Conservation (phyloP, 768 basidiomycete genomes). For the Fomitopsis serialis region DNA sequence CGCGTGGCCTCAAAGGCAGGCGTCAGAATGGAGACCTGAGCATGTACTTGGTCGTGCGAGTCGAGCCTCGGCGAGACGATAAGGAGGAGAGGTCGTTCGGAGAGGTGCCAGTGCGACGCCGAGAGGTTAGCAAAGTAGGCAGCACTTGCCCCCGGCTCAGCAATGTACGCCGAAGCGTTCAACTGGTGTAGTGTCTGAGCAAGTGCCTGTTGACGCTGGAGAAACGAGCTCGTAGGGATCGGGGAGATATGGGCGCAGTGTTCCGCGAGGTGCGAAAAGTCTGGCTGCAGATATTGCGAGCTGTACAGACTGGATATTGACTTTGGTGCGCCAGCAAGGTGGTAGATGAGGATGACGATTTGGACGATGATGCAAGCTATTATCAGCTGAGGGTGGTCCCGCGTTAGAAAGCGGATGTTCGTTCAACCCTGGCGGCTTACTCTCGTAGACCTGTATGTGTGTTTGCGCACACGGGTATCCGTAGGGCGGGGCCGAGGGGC, state of each 20-base stretch:
- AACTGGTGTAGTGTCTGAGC: slow-evolving; percentile 43
- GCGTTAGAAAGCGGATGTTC: neutral
- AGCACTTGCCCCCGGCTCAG: slow-evolving; percentile 73
- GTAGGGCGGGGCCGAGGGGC: neutral
- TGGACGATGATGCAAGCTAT: slow-evolving; percentile 3
- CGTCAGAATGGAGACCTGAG: slow-evolving; percentile 57
- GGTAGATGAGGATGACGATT: slow-evolving; percentile 4
- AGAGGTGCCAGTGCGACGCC: slow-evolving; percentile 54
- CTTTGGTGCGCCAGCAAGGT: neutral
- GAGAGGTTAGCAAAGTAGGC: slow-evolving; percentile 74
- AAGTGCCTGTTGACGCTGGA: slow-evolving; percentile 47
- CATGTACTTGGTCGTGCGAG: slow-evolving; percentile 20
- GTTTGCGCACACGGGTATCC: neutral
- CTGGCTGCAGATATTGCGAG: neutral
- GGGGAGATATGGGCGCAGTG: slow-evolving; percentile 48
- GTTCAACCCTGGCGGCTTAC: neutral
- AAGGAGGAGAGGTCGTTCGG: slow-evolving; percentile 75
- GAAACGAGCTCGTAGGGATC: slow-evolving; percentile 41
- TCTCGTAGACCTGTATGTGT: neutral
- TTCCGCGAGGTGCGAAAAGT: slow-evolving; percentile 23
- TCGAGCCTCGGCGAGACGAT: slow-evolving; percentile 44
- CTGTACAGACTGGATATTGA: neutral
- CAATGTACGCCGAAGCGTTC: slow-evolving; percentile 65
- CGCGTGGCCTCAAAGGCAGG: slow-evolving; percentile 74
- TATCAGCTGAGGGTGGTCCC: neutral